phyloP scores from a whole-genome alignment of 345 rosid species.

The Populus alba region DNA sequence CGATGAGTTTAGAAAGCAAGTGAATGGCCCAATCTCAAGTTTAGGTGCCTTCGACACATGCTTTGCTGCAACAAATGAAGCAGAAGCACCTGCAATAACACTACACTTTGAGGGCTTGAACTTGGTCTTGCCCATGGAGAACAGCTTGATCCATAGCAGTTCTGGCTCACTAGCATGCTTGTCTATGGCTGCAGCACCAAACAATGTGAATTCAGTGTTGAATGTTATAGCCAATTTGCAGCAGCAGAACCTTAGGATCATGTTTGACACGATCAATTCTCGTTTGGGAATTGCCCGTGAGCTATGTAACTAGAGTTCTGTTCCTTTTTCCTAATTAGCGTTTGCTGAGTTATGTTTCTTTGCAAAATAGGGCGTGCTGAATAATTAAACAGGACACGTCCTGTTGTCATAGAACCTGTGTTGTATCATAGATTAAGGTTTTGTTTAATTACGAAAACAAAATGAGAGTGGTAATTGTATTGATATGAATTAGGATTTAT shows the following conservation, averaged over 20 bases:
- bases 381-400: constrained; percentile 1
- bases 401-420: background rate
- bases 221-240: constrained; percentile 87
- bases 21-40: constrained; percentile 58
- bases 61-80: constrained; percentile 47
- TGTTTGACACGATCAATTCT: constrained; percentile 73
- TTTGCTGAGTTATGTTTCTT: background rate
- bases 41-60: constrained; percentile 90
- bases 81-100: constrained; percentile 47
- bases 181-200: constrained; percentile 73
- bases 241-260: constrained; percentile 77
- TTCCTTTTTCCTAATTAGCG: no score
- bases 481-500: no score
- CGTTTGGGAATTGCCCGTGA: constrained; percentile 79
- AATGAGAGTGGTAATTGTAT: no score
- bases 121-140: constrained; percentile 68
- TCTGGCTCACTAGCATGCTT: constrained; percentile 71
- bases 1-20: constrained; percentile 76
- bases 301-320: constrained; percentile 48
- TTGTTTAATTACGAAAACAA: background rate
- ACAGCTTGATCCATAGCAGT: constrained; percentile 77
- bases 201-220: constrained; percentile 58
- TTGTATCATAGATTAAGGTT: background rate
- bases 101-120: constrained; percentile 58
- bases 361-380: background rate